Conservation (phyloP, 768 basidiomycete species). For the Hygrophorus pudorinus region DNA sequence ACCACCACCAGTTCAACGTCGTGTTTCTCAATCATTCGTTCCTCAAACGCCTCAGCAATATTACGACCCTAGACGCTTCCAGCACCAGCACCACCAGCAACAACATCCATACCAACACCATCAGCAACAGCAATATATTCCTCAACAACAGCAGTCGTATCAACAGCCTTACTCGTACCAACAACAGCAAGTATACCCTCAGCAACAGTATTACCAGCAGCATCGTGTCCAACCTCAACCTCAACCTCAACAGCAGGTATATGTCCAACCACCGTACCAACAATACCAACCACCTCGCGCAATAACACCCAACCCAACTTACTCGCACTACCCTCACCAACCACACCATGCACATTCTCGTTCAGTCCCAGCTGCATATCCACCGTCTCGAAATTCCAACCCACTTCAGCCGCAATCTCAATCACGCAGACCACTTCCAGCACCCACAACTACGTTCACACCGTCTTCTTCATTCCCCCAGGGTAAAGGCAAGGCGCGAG, state of each 20-base stretch:
- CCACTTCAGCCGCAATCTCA: not conserved
- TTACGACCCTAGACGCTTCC: no score
- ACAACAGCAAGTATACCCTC: not conserved
- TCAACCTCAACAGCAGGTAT: not conserved
- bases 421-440: not conserved
- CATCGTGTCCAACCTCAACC: not conserved
- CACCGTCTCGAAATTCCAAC: slow-evolving; percentile 9
- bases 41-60: no score
- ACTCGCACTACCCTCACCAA: slow-evolving; percentile 5
- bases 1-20: no score
- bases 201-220: not conserved
- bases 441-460: slow-evolving; percentile 14
- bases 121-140: slow-evolving; percentile 5
- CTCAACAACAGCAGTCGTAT: slow-evolving; percentile 5
- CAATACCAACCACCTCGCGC: slow-evolving; percentile 1
- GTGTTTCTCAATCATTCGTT: no score
- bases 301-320: not conserved
- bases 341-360: slow-evolving; percentile 11
- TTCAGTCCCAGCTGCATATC: slow-evolving; percentile 10
- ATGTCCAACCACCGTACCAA: not conserved
- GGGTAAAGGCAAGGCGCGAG: slow-evolving; percentile 14
- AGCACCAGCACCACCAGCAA: slow-evolving; percentile 7
- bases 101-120: slow-evolving; percentile 12
- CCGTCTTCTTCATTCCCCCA: slow-evolving; percentile 19
- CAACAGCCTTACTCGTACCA: slow-evolving; percentile 5